Base-by-base conservation (phyloP, 192 early-diverging fungal species). In the Coemansia sp. region DNA sequence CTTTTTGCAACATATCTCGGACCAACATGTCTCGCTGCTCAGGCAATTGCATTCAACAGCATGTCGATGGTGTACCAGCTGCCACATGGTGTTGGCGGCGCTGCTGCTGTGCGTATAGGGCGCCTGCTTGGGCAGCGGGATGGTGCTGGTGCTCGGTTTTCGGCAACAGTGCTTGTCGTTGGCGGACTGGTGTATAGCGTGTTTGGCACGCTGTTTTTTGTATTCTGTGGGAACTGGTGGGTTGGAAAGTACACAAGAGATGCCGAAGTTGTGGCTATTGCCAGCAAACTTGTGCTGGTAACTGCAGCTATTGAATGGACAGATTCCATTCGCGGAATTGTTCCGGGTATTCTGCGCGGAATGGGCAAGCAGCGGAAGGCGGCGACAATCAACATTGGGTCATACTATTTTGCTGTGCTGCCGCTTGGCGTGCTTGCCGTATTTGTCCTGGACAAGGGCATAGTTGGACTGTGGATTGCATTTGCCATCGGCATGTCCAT, bases 1-100 rank as follows among this genome's bases (percentile, higher is more conserved):
- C 60, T 83, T 43, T 50, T 76, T 38, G 67, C 84, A 1, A 79
- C 80, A 35, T 84, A 82, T 54, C 56, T 86, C 27, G 84, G 84
- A 21, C 79, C 79, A 1, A 56, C 59, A 7, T 68, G 64, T 23
- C 62, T 85, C 35, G 81, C 84, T 6, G 84, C 83, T 1, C 84
- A 87, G 59, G 75, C 76, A 22, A 75, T 87, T n/a, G 74, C 82
- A 12, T 64, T 85, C 48, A 87, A 70, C 47, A 82, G 83, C 38
- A 79, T 74, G 46, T 75, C 76, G 1, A 70, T 82, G 53, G 35
- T 80, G 7, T 87, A 83, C 60, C 77, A 81, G 24, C 29, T 85
- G 16, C 72, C 84, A 1, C 79, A 82, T 18, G 85, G 81, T 31
- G 60, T 85, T 0, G 81, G 81, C 23, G 76, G 83, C 11, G 81